Evolutionary conservation across 169 alveolate genomes (phyloP).

Genomic region (Babesia caballi): DNA sequence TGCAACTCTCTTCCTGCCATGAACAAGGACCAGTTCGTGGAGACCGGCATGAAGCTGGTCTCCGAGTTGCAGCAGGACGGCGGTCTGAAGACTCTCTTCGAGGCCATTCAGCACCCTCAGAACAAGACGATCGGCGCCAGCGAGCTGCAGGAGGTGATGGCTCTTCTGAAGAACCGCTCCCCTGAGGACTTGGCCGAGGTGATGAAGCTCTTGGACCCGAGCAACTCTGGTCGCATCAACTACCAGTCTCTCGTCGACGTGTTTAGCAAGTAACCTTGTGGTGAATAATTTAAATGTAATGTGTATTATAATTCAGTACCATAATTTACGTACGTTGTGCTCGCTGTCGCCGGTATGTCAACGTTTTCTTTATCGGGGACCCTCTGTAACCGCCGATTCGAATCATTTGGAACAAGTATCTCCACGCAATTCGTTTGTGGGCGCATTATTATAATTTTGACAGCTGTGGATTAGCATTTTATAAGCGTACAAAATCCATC

Average conservation of each 20-base stretch:
- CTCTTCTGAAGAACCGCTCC: conserved; percentile 24
- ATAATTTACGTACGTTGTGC: too few species aligned
- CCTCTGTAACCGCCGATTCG: too few species aligned
- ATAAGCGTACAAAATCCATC: too few species aligned
- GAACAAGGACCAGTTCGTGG: conserved; percentile 40
- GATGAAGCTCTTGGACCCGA: conserved; percentile 46
- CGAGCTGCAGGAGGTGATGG: conserved; percentile 59
- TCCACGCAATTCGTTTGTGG: too few species aligned
- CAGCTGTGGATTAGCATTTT: too few species aligned
- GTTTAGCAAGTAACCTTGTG: conserved; percentile 24
- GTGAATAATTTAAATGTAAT: background rate
- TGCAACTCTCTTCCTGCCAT: conserved; percentile 17
- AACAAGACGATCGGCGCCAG: conserved; percentile 34
- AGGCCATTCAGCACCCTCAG: conserved; percentile 18
- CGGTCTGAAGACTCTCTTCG: conserved; percentile 33
- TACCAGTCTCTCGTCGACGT: conserved; percentile 26
- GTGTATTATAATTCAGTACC: background rate
- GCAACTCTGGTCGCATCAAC: conserved; percentile 18
- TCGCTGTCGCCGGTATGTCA: too few species aligned
- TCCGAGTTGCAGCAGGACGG: conserved; percentile 39
- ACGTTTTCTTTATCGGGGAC: too few species aligned
- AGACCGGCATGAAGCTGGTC: conserved; percentile 44
- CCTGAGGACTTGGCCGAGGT: conserved; percentile 32
- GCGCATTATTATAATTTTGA: too few species aligned
- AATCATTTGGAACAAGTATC: too few species aligned